Evolutionary conservation across 1,284 basidiomycete genomes (phyloP).

Genomic region (Testicularia cyperi): DNA sequence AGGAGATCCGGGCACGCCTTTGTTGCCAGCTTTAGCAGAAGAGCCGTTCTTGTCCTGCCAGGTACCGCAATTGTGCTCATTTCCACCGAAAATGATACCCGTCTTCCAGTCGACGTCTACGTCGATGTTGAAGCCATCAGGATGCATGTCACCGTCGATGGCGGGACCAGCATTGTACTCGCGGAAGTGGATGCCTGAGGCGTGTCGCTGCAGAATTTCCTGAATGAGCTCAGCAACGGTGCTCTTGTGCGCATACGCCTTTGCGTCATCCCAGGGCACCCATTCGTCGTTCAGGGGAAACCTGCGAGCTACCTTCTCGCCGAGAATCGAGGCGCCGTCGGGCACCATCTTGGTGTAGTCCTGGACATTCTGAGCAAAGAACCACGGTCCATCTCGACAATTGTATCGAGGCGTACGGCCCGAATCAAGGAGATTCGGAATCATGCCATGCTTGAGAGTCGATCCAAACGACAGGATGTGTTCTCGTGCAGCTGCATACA

Average conservation of each 20-base stretch:
- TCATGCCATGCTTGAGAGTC: constrained; percentile 53
- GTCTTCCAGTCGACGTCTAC: constrained; percentile 92
- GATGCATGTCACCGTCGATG: constrained; percentile 91
- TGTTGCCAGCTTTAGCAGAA: constrained; percentile 74
- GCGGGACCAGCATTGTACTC: constrained; percentile 95
- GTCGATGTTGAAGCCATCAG: constrained; percentile 89
- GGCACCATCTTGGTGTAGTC: constrained; percentile 85
- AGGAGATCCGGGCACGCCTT: constrained; percentile 89
- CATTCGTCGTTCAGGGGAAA: constrained; percentile 92
- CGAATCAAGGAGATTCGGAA: constrained; percentile 54
- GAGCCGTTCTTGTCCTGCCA: constrained; percentile 58
- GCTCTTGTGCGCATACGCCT: constrained; percentile 63
- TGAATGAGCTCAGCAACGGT: constrained; percentile 91
- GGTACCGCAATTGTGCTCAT: constrained; percentile 61
- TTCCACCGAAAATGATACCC: constrained; percentile 86
- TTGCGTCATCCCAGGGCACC: constrained; percentile 85
- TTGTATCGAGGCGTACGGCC: constrained; percentile 67
- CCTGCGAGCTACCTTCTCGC: constrained; percentile 79
- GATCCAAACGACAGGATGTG: constrained; percentile 53
- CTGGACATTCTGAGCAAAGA: constrained; percentile 97
- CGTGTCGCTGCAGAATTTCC: constrained; percentile 92
- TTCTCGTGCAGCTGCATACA: constrained; percentile 42
- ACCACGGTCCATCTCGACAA: constrained; percentile 91
- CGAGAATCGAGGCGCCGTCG: constrained; percentile 77
- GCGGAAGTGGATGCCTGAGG: constrained; percentile 85